Conservation (phyloP, 106 monocot species). For the Apostasia shenzhenica region DNA sequence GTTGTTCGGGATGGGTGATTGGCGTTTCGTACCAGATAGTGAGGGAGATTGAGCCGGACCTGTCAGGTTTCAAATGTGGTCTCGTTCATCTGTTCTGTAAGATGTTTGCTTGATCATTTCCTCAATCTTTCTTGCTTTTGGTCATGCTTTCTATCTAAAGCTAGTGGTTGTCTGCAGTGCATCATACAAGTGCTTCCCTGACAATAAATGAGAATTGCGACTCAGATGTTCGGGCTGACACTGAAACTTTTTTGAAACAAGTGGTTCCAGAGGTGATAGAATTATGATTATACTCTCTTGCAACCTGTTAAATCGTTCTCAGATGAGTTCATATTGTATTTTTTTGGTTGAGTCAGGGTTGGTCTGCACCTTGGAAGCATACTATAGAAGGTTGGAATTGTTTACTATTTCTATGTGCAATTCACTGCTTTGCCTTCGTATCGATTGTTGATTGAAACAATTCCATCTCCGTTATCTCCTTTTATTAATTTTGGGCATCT, state of each 20-base stretch:
- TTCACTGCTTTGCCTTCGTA: too few relatives aligned
- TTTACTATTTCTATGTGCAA: background rate
- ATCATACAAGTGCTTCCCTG: conserved; percentile 97
- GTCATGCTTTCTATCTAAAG: background rate
- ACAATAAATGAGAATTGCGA: conserved; percentile 99
- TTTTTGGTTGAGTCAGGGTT: conserved; percentile 43
- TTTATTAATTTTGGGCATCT: background rate
- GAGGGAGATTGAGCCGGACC: conserved; percentile 71
- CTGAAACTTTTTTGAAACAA: conserved; percentile 84
- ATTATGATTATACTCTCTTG: background rate
- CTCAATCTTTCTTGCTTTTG: background rate
- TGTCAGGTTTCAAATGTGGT: conserved; percentile 85
- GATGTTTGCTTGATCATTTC: conserved; percentile 8
- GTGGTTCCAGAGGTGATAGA: conserved; percentile 85
- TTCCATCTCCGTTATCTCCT: background rate
- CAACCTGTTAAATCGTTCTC: background rate
- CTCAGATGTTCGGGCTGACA: conserved; percentile 92
- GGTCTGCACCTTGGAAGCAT: conserved; percentile 96
- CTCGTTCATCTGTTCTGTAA: conserved; percentile 97
- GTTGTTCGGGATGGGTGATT: background rate
- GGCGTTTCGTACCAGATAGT: conserved; percentile 42
- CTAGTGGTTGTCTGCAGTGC: conserved; percentile 44
- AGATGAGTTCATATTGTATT: background rate
- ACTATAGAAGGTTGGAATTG: conserved; percentile 83
- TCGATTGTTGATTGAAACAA: background rate